phyloP scores from a whole-genome alignment of 108 stramenopile species.

The Cyclotella sp. region DNA sequence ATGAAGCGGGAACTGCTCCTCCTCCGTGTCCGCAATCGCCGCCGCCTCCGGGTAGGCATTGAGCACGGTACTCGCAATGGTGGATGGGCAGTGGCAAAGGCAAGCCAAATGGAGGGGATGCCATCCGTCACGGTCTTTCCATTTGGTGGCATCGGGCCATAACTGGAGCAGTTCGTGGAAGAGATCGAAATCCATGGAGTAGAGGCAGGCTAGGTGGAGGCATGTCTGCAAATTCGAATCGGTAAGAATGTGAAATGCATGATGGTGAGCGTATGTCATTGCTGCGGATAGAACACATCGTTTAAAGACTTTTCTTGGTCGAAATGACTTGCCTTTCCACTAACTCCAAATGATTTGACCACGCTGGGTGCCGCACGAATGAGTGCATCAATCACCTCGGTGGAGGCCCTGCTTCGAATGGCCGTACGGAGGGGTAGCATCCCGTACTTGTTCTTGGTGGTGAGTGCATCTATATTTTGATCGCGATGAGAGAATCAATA shows the following conservation, averaged over 20 bases:
- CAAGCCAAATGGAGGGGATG: constrained; percentile 57
- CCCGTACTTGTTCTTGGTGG: constrained; percentile 48
- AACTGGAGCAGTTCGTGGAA: constrained; percentile 42
- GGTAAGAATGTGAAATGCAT: neutral
- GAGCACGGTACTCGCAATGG: constrained; percentile 43
- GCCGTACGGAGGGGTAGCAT: constrained; percentile 60
- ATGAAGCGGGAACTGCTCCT: constrained; percentile 52
- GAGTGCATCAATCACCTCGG: constrained; percentile 56
- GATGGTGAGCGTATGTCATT: neutral
- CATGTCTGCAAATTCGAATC: constrained; percentile 20
- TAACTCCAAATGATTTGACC: constrained; percentile 53
- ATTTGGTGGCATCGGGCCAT: constrained; percentile 51
- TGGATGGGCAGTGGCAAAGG: constrained; percentile 40
- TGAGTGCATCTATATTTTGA: constrained; percentile 33
- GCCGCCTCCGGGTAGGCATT: constrained; percentile 57
- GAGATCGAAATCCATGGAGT: constrained; percentile 42
- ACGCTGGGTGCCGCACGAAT: constrained; percentile 44
- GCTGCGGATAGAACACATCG: neutral
- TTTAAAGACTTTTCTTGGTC: neutral
- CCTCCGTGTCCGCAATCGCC: constrained; percentile 39
- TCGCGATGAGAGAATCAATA: neutral
- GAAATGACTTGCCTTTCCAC: constrained; percentile 37
- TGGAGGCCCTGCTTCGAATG: constrained; percentile 48
- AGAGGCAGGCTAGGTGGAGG: constrained; percentile 49
- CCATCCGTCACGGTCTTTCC: constrained; percentile 57